phyloP scores from a whole-genome alignment of 1,284 basidiomycete genomes.

The Cerioporus squamosus region DNA sequence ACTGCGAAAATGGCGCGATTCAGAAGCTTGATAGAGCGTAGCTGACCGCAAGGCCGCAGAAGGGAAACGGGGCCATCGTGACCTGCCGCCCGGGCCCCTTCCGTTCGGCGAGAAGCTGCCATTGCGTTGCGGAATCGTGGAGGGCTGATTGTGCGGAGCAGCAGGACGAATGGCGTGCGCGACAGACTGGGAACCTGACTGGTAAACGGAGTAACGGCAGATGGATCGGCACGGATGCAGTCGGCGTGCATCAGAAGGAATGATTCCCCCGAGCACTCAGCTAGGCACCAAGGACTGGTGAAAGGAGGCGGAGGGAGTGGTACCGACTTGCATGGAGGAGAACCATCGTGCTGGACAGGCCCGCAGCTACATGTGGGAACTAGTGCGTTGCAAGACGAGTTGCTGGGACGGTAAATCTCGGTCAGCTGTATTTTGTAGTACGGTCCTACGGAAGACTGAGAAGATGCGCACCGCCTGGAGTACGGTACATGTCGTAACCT shows the following conservation, averaged over 20 bases:
- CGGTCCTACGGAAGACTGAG: no score
- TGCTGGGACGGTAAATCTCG: no score
- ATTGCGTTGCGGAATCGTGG: neutral
- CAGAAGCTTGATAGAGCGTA: constrained; percentile 16
- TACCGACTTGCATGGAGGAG: neutral
- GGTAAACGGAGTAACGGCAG: neutral
- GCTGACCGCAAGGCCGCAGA: constrained; percentile 12
- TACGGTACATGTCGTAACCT: no score
- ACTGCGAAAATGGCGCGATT: constrained; percentile 10
- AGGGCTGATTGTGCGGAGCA: neutral
- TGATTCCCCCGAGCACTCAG: neutral
- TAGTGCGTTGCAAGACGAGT: no score
- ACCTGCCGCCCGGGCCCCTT: constrained; percentile 2
- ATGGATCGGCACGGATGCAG: neutral
- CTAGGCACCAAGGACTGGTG: neutral
- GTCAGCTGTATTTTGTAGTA: no score
- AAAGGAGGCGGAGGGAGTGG: neutral
- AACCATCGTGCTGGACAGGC: no score
- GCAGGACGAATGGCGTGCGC: neutral
- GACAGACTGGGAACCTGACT: neutral
- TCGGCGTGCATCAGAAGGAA: neutral
- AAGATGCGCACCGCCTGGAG: no score
- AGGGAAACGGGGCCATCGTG: constrained; percentile 19
- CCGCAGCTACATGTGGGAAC: no score
- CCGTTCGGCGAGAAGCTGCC: neutral